Evolutionary conservation across 768 basidiomycete genomes (phyloP).

Genomic region (Russula foetens): DNA sequence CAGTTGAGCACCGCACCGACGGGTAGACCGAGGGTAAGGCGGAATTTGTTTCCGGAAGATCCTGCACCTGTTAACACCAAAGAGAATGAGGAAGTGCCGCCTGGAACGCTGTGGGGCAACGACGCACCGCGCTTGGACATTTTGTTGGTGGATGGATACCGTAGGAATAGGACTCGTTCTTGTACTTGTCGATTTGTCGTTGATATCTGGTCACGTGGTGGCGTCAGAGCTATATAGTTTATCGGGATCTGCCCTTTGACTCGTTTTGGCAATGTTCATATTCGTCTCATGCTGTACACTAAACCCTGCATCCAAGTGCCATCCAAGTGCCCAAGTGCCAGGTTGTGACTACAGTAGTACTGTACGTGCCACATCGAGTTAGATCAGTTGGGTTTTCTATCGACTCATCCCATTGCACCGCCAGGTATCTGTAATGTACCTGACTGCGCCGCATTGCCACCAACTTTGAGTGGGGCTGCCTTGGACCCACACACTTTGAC

Average conservation of each 20-base stretch:
- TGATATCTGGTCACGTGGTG: slow-evolving; percentile 1
- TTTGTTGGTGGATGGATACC: slow-evolving; percentile 24
- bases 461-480: not conserved
- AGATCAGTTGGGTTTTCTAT: no score
- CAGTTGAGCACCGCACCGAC: slow-evolving; percentile 94
- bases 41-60: slow-evolving; percentile 92
- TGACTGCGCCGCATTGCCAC: not conserved
- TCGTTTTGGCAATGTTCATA: not conserved
- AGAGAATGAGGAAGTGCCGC: not conserved
- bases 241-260: slow-evolving; percentile 11
- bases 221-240: slow-evolving; percentile 27
- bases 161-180: slow-evolving; percentile 23
- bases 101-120: not conserved
- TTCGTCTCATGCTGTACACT: not conserved
- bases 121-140: slow-evolving; percentile 32
- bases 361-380: no score
- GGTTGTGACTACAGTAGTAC: no score
- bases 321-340: no score
- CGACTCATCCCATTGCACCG: not conserved
- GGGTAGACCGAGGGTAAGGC: slow-evolving; percentile 89
- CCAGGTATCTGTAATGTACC: not conserved
- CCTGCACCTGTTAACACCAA: slow-evolving; percentile 35
- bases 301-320: no score
- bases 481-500: not conserved
- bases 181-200: slow-evolving; percentile 6